Percentiles rank a stretch among this genome's conserved stretches.
phyloP scores from a whole-genome alignment of 2,329 filamentous ascomycete genomes.

The Mycosphaerella sp. region DNA sequence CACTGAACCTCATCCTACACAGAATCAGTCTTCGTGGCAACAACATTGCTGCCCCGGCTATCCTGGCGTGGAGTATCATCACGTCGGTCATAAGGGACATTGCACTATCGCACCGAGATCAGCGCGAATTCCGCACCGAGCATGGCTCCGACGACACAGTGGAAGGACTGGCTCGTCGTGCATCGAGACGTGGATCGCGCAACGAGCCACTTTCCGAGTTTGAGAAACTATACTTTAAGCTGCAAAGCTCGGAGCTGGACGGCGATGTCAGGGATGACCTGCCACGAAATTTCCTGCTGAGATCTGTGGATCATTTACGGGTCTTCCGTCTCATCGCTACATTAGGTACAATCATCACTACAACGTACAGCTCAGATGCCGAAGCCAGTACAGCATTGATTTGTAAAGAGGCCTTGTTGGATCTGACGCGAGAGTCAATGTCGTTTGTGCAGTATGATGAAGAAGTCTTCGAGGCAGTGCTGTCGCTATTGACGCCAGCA shows the following conservation, averaged over 20 bases:
- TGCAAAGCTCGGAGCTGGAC: constrained; percentile 21
- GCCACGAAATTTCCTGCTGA: constrained; percentile 29
- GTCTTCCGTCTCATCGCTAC: constrained; percentile 46
- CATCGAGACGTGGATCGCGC: constrained; percentile 14
- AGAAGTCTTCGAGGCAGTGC: constrained; percentile 61
- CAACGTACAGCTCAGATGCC: constrained; percentile 44
- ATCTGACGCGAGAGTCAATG: constrained; percentile 63
- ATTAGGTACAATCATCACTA: constrained; percentile 42
- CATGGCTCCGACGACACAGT: constrained; percentile 32
- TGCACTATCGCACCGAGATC: constrained; percentile 30
- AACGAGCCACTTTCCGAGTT: constrained; percentile 19
- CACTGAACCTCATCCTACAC: constrained; percentile 66
- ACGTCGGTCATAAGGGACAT: constrained; percentile 57
- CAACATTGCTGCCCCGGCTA: constrained; percentile 63
- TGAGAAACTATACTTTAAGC: constrained; percentile 25
- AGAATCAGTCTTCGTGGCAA: constrained; percentile 52
- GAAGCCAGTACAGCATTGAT: constrained; percentile 54
- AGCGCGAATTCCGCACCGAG: constrained; percentile 10
- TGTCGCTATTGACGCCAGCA: constrained; percentile 51
- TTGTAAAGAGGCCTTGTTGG: constrained; percentile 60
- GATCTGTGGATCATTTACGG: constrained; percentile 42
- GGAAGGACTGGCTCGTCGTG: constrained; percentile 11
- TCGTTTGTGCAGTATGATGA: constrained; percentile 65
- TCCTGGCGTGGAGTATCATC: constrained; percentile 77
- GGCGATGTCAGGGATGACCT: constrained; percentile 40